Base-by-base conservation (phyloP, 495 filamentous ascomycete species). In the Geopyxis carbonaria region DNA sequence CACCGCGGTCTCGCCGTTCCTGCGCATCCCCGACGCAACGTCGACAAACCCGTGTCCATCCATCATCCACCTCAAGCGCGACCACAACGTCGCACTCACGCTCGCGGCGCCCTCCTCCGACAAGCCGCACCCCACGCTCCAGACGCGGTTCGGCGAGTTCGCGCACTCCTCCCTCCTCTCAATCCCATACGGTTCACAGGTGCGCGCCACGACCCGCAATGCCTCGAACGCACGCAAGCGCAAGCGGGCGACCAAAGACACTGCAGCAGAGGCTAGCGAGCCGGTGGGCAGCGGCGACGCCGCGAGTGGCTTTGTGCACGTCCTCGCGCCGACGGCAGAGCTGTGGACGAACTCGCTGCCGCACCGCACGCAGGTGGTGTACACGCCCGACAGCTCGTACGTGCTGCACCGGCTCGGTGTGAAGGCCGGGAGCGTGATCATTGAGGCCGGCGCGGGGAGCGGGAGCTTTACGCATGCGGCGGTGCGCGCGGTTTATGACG, bases 301-400 rank as follows among this genome's bases (percentile, higher is more conserved):
- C 4, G 20, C 20, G 0, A 86, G 71, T 51, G 89, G 89, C 16
- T 97, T 94, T 61, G 68, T 85, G 13, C 87, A 97, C 58, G 55
- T 97, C 22, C 66, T 94, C 10, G 81, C 78, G 20, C 91, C 91
- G 0, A 93, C 91, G 0, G 82, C 89, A 10, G 89, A 97, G 58
- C 64, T 78, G 11, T 97, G 89, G 89, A 97, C 91, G 0, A 61
- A 70, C 19, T 81, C 77, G 25, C 67, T 97, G 25, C 89, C 86
- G 2, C 89, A 97, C 57, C 70, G 89, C 34, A 97, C 89, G 6
- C 89, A 97, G 60, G 87, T 97, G 34, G 89, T 97, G 45, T 97
- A 97, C 54, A 93, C 83, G 1, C 84, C 91, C 7, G 89, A 97
- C 58, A 93, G 92, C 61, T 92, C 85, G 60, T 97, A 89, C 55